phyloP scores from a whole-genome alignment of 2,329 filamentous ascomycete species.

The Onygena corvina region DNA sequence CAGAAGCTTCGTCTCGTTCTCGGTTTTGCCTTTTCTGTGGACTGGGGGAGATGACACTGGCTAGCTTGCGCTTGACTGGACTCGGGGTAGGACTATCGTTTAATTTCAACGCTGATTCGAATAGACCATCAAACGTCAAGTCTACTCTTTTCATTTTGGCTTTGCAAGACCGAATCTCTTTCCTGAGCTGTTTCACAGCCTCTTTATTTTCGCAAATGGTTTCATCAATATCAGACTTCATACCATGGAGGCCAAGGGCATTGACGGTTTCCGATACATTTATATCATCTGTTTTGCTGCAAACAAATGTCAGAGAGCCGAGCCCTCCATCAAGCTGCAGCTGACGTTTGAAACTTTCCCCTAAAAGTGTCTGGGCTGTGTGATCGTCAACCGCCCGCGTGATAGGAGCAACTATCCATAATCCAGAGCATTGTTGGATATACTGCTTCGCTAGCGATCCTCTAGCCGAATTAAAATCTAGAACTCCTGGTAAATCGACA shows the following conservation, averaged over 20 bases:
- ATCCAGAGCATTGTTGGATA: constrained; percentile 47
- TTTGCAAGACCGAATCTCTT: neutral
- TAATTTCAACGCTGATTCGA: neutral
- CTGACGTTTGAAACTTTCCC: constrained; percentile 46
- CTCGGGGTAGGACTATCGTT: neutral
- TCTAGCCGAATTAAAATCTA: constrained; percentile 50
- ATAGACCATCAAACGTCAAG: neutral
- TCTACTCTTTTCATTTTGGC: neutral
- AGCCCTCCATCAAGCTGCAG: constrained; percentile 48
- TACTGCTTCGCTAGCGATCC: constrained; percentile 47
- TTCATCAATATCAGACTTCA: neutral
- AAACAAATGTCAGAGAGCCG: constrained; percentile 47
- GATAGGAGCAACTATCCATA: constrained; percentile 54
- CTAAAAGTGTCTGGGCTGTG: constrained; percentile 45
- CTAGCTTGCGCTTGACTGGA: neutral
- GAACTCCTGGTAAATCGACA: constrained; percentile 48
- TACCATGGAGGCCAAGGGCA: neutral
- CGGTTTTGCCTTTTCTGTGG: too few relatives aligned
- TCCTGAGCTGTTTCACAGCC: neutral
- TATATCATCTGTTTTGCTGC: constrained; percentile 53
- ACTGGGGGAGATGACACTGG: neutral
- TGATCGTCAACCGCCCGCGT: constrained; percentile 50
- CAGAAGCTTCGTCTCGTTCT: too few relatives aligned
- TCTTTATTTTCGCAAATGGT: neutral
- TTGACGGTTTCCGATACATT: constrained; percentile 34